A percentile compares a stretch with the other conserved stretches of the same genome.
phyloP scores from a whole-genome alignment of 805 yeast species.

The Millerago galiae region DNA sequence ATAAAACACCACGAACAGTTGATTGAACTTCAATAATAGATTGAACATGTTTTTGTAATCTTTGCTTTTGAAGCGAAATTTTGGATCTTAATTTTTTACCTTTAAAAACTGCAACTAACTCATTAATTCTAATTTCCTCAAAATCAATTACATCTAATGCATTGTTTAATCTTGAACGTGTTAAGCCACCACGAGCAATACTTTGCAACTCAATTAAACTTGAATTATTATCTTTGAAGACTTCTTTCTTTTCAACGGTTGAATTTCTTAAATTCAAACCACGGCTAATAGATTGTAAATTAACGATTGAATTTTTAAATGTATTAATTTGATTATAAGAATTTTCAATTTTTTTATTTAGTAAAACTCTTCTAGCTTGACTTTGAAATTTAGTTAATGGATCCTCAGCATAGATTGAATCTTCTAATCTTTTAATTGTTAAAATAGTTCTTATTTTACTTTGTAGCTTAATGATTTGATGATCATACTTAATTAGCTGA shows the following conservation, averaged over 20 bases:
- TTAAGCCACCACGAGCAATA: slow-evolving; percentile 38
- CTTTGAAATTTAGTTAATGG: slow-evolving; percentile 31
- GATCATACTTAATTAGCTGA: slow-evolving; percentile 13
- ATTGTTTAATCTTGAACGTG: slow-evolving; percentile 22
- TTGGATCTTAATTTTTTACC: slow-evolving; percentile 30
- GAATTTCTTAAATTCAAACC: slow-evolving; percentile 16
- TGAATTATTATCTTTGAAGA: background rate
- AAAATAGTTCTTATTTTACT: slow-evolving; percentile 12
- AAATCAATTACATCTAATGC: slow-evolving; percentile 21
- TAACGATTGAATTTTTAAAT: slow-evolving; percentile 23
- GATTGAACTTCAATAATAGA: slow-evolving; percentile 46
- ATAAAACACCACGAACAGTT: slow-evolving; percentile 53
- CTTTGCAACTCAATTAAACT: slow-evolving; percentile 47
- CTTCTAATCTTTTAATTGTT: slow-evolving; percentile 1
- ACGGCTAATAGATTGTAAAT: slow-evolving; percentile 36
- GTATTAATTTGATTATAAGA: slow-evolving; percentile 19
- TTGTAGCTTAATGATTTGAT: slow-evolving; percentile 15
- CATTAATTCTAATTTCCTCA: slow-evolving; percentile 19
- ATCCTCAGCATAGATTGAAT: slow-evolving; percentile 6
- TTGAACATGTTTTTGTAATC: background rate
- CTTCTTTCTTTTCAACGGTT: background rate
- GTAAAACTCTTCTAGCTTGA: slow-evolving; percentile 27
- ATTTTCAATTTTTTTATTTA: slow-evolving; percentile 17
- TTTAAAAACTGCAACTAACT: slow-evolving; percentile 34
- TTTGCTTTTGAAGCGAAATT: slow-evolving; percentile 6